These are phyloP conservation scores for Suhomyces sp. DNA, from an alignment of 805 yeast species.

Conservation along the genomic window DNA sequence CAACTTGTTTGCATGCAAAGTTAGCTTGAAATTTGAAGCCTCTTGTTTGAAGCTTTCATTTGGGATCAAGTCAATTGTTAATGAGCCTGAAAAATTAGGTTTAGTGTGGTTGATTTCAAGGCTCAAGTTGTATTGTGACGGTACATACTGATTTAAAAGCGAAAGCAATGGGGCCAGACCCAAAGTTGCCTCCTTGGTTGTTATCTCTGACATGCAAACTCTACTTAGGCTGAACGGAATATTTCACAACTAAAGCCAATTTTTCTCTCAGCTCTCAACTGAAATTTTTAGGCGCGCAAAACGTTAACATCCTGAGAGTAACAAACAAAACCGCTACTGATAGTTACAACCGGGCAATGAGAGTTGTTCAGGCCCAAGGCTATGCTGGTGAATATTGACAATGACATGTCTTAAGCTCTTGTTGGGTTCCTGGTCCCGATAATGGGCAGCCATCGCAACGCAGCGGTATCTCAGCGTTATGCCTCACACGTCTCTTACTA, in stretches of 20 bases:
- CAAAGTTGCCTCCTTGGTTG: not conserved
- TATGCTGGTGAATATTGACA: not conserved
- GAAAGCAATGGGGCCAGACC: conserved; percentile 15
- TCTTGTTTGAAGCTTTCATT: conserved; percentile 19
- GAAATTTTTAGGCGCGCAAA: not conserved
- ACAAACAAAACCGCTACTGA: not conserved
- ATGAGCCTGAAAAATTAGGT: conserved; percentile 46
- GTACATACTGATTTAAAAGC: conserved; percentile 34
- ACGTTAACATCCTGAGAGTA: not conserved
- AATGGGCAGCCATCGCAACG: not conserved
- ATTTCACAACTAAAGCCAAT: not conserved
- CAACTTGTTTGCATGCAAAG: conserved; percentile 41
- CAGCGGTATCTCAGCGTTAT: not conserved
- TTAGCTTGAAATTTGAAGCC: conserved; percentile 15
- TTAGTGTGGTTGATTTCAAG: conserved; percentile 42
- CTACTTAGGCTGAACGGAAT: not conserved
- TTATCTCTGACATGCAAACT: not conserved
- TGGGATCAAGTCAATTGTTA: conserved; percentile 27
- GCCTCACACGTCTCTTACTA: not conserved
- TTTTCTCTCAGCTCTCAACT: not conserved
- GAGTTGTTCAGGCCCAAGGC: not conserved
- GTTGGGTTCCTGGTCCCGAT: not conserved
- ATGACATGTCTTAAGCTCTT: not conserved
- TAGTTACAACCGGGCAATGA: not conserved
- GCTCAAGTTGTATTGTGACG: conserved; percentile 36